phyloP scores from a whole-genome alignment of 208 protist genomes.

The Trichomonas tenax region DNA sequence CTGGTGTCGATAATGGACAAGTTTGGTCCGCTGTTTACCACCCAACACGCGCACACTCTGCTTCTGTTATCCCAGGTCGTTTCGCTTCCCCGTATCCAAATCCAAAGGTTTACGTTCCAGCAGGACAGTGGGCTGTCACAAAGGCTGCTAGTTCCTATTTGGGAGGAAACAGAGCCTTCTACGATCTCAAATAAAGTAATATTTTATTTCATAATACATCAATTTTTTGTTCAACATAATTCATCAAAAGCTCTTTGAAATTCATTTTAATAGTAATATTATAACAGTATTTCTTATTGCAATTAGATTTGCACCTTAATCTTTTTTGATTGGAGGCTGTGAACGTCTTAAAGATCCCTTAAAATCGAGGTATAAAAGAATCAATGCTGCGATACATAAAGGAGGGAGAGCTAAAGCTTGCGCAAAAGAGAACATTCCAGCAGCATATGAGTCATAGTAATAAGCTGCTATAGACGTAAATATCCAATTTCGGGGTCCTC shows the following conservation, averaged over 20 bases:
- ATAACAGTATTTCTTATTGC: too few relatives aligned
- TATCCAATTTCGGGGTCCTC: not conserved
- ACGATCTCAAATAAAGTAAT: too few relatives aligned
- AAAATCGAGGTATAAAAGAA: too few relatives aligned
- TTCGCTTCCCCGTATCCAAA: not conserved
- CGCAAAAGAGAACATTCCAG: not conserved
- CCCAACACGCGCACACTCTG: not conserved
- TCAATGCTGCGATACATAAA: not conserved
- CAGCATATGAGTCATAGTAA: not conserved
- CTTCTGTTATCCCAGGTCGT: not conserved
- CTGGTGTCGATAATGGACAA: not conserved
- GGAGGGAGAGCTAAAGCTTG: not conserved
- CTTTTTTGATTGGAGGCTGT: too few relatives aligned
- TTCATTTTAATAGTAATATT: too few relatives aligned
- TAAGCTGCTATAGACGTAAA: not conserved
- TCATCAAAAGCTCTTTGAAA: too few relatives aligned
- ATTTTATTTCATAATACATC: too few relatives aligned
- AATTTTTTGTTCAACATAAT: too few relatives aligned
- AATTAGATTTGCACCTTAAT: too few relatives aligned
- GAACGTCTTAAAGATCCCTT: too few relatives aligned
- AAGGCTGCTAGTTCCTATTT: not conserved
- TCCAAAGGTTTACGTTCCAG: not conserved
- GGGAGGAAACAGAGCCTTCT: not conserved
- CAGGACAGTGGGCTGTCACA: not conserved
- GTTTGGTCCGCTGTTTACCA: not conserved